phyloP scores from a whole-genome alignment of 2,329 filamentous ascomycete species.

The Trichoderma arundinaceum region DNA sequence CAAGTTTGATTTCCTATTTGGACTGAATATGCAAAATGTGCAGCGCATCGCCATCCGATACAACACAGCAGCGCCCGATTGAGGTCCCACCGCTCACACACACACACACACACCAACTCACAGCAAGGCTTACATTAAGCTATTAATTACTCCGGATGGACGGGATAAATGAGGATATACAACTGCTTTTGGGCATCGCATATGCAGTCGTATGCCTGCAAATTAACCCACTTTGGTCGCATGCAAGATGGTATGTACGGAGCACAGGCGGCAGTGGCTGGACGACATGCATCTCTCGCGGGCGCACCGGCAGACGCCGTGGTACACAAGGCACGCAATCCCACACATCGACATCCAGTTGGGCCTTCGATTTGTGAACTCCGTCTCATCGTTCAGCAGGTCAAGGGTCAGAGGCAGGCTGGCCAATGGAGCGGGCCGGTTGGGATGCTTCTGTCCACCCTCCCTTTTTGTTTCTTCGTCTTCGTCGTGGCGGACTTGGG shows the following conservation, averaged over 20 bases:
- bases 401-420: slow-evolving; percentile 30
- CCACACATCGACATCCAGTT: slow-evolving; percentile 10
- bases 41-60: slow-evolving; percentile 25
- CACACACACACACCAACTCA: too few relatives aligned
- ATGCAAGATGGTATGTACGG: slow-evolving; percentile 16
- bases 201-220: neutral
- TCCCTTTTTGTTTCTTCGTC: neutral
- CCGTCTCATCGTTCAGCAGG: slow-evolving; percentile 34
- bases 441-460: slow-evolving; percentile 3
- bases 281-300: slow-evolving; percentile 4
- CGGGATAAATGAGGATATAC: too few relatives aligned
- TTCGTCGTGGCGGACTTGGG: slow-evolving; percentile 3
- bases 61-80: slow-evolving; percentile 21
- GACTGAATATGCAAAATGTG: slow-evolving; percentile 26
- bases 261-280: slow-evolving; percentile 5
- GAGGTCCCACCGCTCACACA: neutral
- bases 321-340: slow-evolving; percentile 1
- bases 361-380: too few relatives aligned
- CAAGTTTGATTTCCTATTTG: slow-evolving; percentile 26
- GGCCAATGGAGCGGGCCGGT: slow-evolving; percentile 22
- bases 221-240: slow-evolving; percentile 7
- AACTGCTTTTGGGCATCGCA: slow-evolving; percentile 5
- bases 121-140: neutral
- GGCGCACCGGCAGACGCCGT: slow-evolving; percentile 14
- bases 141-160: slow-evolving; percentile 1